Percentiles rank a stretch among this genome's conserved stretches.
These are phyloP conservation scores for Alisma plantagoaquatica DNA, from an alignment of 106 monocot genomes.

Conservation along the genomic window DNA sequence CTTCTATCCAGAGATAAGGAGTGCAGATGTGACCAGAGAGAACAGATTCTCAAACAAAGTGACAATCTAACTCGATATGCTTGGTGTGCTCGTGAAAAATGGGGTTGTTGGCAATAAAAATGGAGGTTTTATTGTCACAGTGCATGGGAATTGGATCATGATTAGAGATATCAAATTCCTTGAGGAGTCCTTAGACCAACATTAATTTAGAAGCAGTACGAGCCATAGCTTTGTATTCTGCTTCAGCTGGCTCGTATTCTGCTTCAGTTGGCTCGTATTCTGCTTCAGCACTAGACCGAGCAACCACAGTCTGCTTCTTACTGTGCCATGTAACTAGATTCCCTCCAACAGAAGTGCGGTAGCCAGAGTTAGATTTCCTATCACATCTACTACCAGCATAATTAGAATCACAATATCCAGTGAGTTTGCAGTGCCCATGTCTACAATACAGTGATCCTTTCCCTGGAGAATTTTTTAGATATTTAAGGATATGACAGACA, in stretches of 20 bases:
- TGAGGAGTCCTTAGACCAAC: background rate
- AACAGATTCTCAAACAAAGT: background rate
- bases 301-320: background rate
- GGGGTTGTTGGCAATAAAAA: background rate
- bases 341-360: too few relatives aligned
- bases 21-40: background rate
- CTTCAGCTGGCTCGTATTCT: too few relatives aligned
- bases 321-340: background rate
- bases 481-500: too few relatives aligned
- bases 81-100: background rate
- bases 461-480: too few relatives aligned
- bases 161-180: background rate
- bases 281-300: background rate
- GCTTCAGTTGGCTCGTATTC: too few relatives aligned
- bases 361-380: too few relatives aligned
- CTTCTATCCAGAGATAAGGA: background rate
- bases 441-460: too few relatives aligned
- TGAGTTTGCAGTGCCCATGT: too few relatives aligned
- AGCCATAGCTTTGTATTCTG: background rate
- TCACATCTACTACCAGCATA: too few relatives aligned
- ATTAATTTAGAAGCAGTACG: background rate
- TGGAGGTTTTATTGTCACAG: background rate
- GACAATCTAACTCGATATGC: background rate
- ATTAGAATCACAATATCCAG: too few relatives aligned
- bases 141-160: background rate